A percentile compares a stretch with the other conserved stretches of the same genome.
These are phyloP conservation scores for Phtheirospermum japonicum DNA, from an alignment of 257 asterid species.

Conservation along the genomic window DNA sequence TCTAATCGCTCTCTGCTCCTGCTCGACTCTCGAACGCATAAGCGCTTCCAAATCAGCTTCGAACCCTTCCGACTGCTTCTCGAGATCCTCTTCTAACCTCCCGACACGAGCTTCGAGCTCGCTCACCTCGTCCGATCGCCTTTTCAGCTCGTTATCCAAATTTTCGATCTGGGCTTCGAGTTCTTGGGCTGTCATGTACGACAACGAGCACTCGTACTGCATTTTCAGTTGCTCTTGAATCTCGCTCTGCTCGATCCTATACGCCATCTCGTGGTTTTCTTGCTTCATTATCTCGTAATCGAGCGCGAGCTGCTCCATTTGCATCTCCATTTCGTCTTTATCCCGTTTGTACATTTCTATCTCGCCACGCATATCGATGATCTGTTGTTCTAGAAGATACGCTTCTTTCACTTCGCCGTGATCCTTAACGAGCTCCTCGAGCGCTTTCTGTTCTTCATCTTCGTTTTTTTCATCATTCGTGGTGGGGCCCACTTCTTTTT, in stretches of 20 bases:
- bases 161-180: constrained; percentile 69
- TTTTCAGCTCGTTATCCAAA: constrained; percentile 59
- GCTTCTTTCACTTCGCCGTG: constrained; percentile 68
- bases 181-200: constrained; percentile 48
- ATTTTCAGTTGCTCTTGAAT: constrained; percentile 82
- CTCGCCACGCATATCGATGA: constrained; percentile 66
- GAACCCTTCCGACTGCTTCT: constrained; percentile 65
- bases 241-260: constrained; percentile 80
- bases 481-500: constrained; percentile 23
- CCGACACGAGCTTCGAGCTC: constrained; percentile 60
- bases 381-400: constrained; percentile 65
- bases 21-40: constrained; percentile 66
- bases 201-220: constrained; percentile 80
- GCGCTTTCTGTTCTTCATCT: constrained; percentile 77
- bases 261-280: constrained; percentile 77
- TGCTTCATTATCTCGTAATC: constrained; percentile 94
- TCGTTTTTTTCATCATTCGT: constrained; percentile 37
- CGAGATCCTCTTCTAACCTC: constrained; percentile 83
- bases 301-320: constrained; percentile 97
- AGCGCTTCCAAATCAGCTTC: constrained; percentile 72
- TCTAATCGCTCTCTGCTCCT: constrained; percentile 84
- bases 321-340: constrained; percentile 81
- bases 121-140: constrained; percentile 42
- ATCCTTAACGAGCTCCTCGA: constrained; percentile 73
- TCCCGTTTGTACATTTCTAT: constrained; percentile 72